Evolutionary conservation across 2,329 filamentous ascomycete species (phyloP), one percentile per base, ranked within the genome.

Genomic region (Zopfia rhizophila): DNA sequence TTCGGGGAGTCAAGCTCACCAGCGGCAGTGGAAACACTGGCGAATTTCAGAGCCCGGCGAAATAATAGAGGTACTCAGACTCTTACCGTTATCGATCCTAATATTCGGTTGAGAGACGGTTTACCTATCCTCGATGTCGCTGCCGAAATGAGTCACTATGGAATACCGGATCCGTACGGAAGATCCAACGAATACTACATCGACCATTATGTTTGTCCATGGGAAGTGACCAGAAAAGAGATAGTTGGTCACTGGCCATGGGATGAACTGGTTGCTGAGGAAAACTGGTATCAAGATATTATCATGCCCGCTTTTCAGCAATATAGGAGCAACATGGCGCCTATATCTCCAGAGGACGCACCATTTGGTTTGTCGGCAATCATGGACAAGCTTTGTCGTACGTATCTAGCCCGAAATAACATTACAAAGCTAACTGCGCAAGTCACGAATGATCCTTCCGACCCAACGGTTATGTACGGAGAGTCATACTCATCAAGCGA

Each of bases 141-240:
- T 18, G 40, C 38, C 13, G 53, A 57, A 25, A 55, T 55, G 53
- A 18, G 30, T 3, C 6, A 45, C 17, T 57, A 59, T 40, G 17
- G 31, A 12, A 39, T 57, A 16, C 5, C 22, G 19, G 29, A 39
- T 17, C 53, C 51, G 3, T 59, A 59, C 32, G 12, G 14, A 10
- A 16, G 27, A 13, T 7, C 14, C 7, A 43, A 33, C 37, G 18
- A 55, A 25, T 51, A 55, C 28, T 53, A 36, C 23, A 25, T 27
- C 10, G 38, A 52, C 31, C 48, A 59, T 36, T 59, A 52, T 37
- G 28, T 59, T 13, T 59, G 53, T 45, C 31, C 57, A 21, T 59
- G 48, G 53, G 48, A 57, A 25, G 55, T 59, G 8, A 57, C 47
- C 25, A 39, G 40, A 13, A 36, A 39, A 40, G 55, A 57, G 39